Evolutionary conservation across 148 eudicot genomes (phyloP).

Genomic region (Salicornia ramosissima): DNA sequence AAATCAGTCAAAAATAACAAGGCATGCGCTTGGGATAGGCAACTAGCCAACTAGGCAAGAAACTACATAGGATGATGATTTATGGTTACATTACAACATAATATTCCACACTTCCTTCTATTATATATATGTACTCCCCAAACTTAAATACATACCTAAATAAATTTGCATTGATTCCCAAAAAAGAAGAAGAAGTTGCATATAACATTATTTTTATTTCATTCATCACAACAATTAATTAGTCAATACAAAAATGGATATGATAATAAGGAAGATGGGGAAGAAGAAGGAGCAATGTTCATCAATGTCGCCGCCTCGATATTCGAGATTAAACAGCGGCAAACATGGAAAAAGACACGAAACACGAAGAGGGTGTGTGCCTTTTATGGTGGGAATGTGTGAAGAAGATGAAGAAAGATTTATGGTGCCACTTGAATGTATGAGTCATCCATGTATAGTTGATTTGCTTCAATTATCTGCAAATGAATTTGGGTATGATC

Average conservation of each 20-base stretch:
- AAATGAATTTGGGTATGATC: conserved; percentile 21
- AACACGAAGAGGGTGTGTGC: conserved; percentile 16
- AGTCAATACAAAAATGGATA: not conserved
- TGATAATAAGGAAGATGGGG: conserved; percentile 14
- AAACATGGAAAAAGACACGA: not conserved
- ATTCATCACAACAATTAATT: too few species aligned
- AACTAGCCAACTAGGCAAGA: too few species aligned
- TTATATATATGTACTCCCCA: too few species aligned
- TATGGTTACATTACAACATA: too few species aligned
- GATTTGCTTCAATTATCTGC: conserved; percentile 11
- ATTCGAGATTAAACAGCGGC: conserved; percentile 2
- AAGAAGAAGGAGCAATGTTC: conserved; percentile 17
- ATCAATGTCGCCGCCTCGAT: conserved; percentile 8
- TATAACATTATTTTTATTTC: too few species aligned
- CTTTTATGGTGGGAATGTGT: conserved; percentile 17
- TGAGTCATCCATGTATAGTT: conserved; percentile 15
- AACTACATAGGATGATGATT: too few species aligned
- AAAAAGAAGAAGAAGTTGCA: too few species aligned
- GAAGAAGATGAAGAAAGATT: conserved; percentile 20
- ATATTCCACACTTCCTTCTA: too few species aligned
- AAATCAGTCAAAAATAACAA: too few species aligned
- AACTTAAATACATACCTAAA: too few species aligned
- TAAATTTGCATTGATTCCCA: too few species aligned
- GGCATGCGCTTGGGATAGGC: too few species aligned
- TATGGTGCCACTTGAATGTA: conserved; percentile 20